Conservation (phyloP, 129 eudicot genomes). For the Flaveria sonorensis region DNA sequence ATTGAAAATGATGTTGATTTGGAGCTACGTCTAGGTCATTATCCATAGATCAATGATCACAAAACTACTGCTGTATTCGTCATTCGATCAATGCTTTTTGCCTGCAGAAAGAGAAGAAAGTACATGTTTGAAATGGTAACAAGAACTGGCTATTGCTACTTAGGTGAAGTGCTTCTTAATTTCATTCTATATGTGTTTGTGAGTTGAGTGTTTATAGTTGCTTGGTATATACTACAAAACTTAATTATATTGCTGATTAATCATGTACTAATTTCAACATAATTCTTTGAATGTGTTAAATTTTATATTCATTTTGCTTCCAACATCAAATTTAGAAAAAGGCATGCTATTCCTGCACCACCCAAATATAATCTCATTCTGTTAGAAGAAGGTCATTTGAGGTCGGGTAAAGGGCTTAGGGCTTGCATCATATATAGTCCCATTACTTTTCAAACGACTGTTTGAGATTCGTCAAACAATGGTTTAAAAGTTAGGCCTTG, state of each 20-base stretch:
- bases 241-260: constrained; percentile 22
- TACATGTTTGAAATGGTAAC: constrained; percentile 17
- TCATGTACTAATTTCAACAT: constrained; percentile 9
- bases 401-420: no score
- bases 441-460: no score
- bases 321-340: not conserved
- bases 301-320: not conserved
- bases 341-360: no score
- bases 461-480: no score
- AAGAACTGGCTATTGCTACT: constrained; percentile 14
- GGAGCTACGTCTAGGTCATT: constrained; percentile 79
- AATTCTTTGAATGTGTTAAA: not conserved
- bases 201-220: constrained; percentile 22
- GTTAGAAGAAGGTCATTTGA: no score
- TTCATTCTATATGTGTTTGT: constrained; percentile 24
- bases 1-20: constrained; percentile 55
- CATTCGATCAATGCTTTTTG: constrained; percentile 7
- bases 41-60: constrained; percentile 33
- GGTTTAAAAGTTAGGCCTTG: no score
- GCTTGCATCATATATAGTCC: no score
- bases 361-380: no score
- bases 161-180: constrained; percentile 34
- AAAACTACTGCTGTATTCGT: constrained; percentile 9
- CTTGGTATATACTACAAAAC: constrained; percentile 25
- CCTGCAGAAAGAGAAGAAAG: constrained; percentile 22